Evolutionary conservation across 441 rosid species (phyloP).

Genomic region (Croton laevigatus): DNA sequence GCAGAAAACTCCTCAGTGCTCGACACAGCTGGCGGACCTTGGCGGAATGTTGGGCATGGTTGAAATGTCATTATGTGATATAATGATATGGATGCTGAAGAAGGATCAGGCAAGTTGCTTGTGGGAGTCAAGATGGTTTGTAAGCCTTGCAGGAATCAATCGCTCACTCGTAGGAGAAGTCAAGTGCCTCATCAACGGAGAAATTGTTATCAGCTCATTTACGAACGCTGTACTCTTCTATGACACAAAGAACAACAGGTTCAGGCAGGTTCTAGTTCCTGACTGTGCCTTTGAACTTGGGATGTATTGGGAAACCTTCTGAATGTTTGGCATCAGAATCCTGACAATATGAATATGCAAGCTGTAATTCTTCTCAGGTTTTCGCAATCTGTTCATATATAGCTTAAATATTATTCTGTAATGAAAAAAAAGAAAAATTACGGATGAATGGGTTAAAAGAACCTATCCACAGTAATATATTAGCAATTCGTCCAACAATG

Average conservation of each 20-base stretch:
- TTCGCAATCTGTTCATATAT: too few relatives aligned
- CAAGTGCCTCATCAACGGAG: constrained; percentile 4
- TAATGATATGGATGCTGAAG: not conserved
- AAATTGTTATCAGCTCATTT: constrained; percentile 12
- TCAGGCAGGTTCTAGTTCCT: not conserved
- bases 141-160: constrained; percentile 2
- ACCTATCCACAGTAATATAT: not conserved
- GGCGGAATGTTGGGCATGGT: constrained; percentile 10
- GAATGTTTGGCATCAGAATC: not conserved
- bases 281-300: not conserved
- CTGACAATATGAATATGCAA: too few relatives aligned
- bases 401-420: too few relatives aligned
- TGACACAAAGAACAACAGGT: constrained; percentile 1
- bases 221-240: constrained; percentile 1
- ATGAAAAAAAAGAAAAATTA: too few relatives aligned
- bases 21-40: constrained; percentile 15
- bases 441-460: not conserved
- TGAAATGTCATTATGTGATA: not conserved
- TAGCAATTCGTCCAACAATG: not conserved
- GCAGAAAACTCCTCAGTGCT: not conserved
- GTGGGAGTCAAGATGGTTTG: constrained; percentile 1
- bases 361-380: too few relatives aligned
- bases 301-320: constrained; percentile 13
- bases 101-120: not conserved
- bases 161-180: constrained; percentile 3